phyloP scores from a whole-genome alignment of 2,329 filamentous ascomycete species.

The Cercospora nicotianae region DNA sequence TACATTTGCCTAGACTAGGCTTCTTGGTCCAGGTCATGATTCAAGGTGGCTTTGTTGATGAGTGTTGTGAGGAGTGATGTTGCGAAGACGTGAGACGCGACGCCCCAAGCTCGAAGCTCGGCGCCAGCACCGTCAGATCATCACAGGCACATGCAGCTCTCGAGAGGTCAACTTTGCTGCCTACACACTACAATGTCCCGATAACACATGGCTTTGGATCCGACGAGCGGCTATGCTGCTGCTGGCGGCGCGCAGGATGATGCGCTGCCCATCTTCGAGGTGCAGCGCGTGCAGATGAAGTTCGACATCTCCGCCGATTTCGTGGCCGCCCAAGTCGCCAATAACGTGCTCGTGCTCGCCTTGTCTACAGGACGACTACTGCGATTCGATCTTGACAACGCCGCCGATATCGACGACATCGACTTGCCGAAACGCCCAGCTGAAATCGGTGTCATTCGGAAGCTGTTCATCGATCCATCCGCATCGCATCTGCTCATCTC shows the following conservation, averaged over 20 bases:
- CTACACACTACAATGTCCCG: not conserved
- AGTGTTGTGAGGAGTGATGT: not conserved
- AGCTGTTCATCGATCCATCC: conserved; percentile 96
- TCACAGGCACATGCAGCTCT: not conserved
- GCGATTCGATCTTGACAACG: conserved; percentile 88
- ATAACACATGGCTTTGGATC: conserved; percentile 7
- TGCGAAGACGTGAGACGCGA: not conserved
- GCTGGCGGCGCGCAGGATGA: conserved; percentile 42
- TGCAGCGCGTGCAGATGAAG: conserved; percentile 87
- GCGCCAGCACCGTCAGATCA: conserved; percentile 1
- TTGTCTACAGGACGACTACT: conserved; percentile 89
- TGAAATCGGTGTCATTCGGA: conserved; percentile 87
- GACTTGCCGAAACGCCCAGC: conserved; percentile 91
- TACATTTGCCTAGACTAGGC: not conserved
- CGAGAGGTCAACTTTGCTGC: not conserved
- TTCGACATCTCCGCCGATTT: conserved; percentile 95
- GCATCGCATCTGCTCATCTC: conserved; percentile 91
- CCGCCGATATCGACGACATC: conserved; percentile 97
- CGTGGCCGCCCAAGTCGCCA: conserved; percentile 92
- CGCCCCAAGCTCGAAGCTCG: not conserved
- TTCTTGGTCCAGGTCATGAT: not conserved
- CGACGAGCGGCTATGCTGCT: conserved; percentile 33
- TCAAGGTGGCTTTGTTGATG: not conserved
- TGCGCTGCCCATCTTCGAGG: conserved; percentile 84
- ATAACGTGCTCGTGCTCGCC: conserved; percentile 92